Evolutionary conservation across 495 filamentous ascomycete species (phyloP).

Genomic region (Aspergillus nanangensis): DNA sequence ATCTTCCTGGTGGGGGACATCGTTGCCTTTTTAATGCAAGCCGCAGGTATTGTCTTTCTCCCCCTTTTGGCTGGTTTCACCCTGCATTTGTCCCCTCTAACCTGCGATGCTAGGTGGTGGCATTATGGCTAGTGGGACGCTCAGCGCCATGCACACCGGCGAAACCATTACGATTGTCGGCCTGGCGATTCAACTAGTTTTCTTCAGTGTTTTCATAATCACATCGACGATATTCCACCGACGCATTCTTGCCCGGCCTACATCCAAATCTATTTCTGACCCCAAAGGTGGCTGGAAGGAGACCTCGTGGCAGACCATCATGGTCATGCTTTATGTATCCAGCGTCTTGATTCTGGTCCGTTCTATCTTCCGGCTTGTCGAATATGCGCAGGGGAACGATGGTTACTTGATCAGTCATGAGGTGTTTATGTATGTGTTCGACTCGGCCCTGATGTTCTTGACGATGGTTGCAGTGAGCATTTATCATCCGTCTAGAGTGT

Average conservation of each 20-base stretch:
- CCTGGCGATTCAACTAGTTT: constrained; percentile 35
- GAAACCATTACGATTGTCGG: constrained; percentile 39
- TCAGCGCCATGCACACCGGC: constrained; percentile 18
- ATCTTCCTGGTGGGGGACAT: constrained; percentile 37
- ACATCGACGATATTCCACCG: constrained; percentile 28
- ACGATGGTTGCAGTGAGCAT: too few species aligned
- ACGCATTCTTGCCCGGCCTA: constrained; percentile 24
- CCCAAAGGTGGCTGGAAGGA: constrained; percentile 37
- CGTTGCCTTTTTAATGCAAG: constrained; percentile 28
- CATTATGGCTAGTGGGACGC: constrained; percentile 12
- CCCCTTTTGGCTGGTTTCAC: too few species aligned
- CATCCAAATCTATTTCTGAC: constrained; percentile 5
- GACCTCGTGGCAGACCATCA: constrained; percentile 20
- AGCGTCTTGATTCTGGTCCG: constrained; percentile 56
- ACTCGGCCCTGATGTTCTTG: constrained; percentile 50
- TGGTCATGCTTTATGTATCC: constrained; percentile 46
- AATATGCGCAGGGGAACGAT: constrained; percentile 53
- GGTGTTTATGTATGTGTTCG: constrained; percentile 59
- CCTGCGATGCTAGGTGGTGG: constrained; percentile 13
- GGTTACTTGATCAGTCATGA: constrained; percentile 51
- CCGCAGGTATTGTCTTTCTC: too few species aligned
- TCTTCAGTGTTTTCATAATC: constrained; percentile 39
- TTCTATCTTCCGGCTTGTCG: constrained; percentile 56
- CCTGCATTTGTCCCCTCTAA: background rate
- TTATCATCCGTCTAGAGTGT: too few species aligned